Evolutionary conservation across 140 eudicot genomes (phyloP).

Genomic region (Anethum foeniculum): DNA sequence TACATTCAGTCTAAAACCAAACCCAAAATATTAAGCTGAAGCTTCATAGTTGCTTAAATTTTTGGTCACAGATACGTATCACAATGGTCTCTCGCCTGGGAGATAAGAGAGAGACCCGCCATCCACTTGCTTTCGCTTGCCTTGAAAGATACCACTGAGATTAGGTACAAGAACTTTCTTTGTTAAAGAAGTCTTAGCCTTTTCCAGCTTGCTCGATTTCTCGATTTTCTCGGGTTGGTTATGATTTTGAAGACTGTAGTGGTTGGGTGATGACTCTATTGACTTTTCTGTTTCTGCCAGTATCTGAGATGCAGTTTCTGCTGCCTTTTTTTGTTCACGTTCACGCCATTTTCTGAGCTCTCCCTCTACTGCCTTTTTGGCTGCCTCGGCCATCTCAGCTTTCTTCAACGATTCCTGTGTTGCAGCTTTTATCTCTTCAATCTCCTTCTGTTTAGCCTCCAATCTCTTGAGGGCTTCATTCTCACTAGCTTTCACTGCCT

Average conservation of each 20-base stretch:
- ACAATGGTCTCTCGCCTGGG: conserved; percentile 60
- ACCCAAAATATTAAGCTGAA: conserved; percentile 18
- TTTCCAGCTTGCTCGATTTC: conserved; percentile 41
- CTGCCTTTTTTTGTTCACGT: conserved; percentile 86
- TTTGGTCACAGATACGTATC: conserved; percentile 11
- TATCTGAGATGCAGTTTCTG: conserved; percentile 67
- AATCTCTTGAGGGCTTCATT: conserved; percentile 61
- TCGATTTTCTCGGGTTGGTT: conserved; percentile 17
- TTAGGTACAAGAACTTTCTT: conserved; percentile 58
- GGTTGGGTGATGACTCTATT: conserved; percentile 33
- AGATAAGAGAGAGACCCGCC: conserved; percentile 64
- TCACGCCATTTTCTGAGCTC: conserved; percentile 88
- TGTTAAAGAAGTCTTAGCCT: conserved; percentile 27
- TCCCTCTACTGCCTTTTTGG: conserved; percentile 83
- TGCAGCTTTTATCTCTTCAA: conserved; percentile 58
- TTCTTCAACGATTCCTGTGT: conserved; percentile 61
- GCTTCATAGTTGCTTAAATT: conserved; percentile 18
- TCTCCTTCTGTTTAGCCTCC: conserved; percentile 64
- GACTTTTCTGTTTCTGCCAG: conserved; percentile 54
- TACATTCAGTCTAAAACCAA: conserved; percentile 22
- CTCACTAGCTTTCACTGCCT: conserved; percentile 87
- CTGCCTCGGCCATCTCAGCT: conserved; percentile 87
- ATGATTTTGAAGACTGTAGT: conserved; percentile 27
- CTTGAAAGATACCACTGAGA: conserved; percentile 52
- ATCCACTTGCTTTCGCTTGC: conserved; percentile 59